A percentile compares a stretch with the other conserved stretches of the same genome.
These are phyloP conservation scores for Pleodorina starrii DNA, from an alignment of 139 green algal genomes.

Conservation along the genomic window DNA sequence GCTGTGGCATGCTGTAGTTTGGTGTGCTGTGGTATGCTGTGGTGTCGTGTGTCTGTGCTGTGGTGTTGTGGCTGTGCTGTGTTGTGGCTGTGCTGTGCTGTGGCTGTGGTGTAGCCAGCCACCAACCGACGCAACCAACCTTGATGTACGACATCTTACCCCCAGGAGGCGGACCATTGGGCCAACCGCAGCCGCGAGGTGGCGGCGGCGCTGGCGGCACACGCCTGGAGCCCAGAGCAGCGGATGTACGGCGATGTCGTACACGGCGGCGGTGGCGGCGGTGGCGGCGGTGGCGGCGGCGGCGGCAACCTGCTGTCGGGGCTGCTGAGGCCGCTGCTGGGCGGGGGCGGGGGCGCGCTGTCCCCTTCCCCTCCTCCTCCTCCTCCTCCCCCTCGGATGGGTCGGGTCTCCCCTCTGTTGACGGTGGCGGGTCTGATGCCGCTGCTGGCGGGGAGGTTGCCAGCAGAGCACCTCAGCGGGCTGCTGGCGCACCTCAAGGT, in stretches of 20 bases:
- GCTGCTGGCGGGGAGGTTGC: constrained; percentile 29
- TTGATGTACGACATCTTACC: not conserved
- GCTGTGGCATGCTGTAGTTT: too few species aligned
- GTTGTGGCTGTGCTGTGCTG: too few species aligned
- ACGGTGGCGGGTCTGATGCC: constrained; percentile 36
- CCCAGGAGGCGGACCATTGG: not conserved
- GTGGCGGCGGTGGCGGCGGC: not conserved
- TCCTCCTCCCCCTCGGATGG: too few species aligned
- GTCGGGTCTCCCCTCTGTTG: not conserved
- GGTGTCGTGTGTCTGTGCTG: too few species aligned
- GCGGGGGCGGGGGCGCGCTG: not conserved
- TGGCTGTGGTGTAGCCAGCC: too few species aligned
- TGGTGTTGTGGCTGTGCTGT: too few species aligned
- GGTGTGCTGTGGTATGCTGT: too few species aligned
- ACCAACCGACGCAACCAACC: not conserved
- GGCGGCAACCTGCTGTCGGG: not conserved
- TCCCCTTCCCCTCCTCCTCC: too few species aligned
- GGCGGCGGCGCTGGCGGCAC: not conserved
- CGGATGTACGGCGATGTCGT: constrained; percentile 24
- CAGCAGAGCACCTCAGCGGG: not conserved
- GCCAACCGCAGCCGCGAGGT: not conserved
- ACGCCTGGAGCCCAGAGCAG: not conserved
- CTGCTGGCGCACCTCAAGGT: constrained; percentile 36
- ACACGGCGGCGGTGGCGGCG: not conserved
- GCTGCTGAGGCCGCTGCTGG: constrained; percentile 1